Evolutionary conservation across 2,329 filamentous ascomycete genomes (phyloP), one percentile per base, ranked within the genome.

Genomic region (Phaeophleospora eucalypticola): DNA sequence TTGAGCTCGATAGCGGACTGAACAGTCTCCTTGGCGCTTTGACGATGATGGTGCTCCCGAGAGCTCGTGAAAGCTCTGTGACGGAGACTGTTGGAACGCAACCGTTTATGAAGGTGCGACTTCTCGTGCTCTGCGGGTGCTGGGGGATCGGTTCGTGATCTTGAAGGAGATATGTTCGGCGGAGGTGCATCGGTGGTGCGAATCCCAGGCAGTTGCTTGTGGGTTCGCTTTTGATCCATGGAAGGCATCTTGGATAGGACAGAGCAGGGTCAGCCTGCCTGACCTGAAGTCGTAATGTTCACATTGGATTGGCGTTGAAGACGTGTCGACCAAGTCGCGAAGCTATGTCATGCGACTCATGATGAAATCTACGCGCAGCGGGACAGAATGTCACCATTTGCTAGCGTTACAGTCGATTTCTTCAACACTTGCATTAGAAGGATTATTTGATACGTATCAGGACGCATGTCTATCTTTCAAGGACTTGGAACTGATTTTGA

Each of bases 1-100:
- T 70, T 66, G 33, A 71, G 61, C 49, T 72, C 69, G 4, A 71
- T 64, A 8, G 71, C 70, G 15, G 70, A 72, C 49, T 73, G 69
- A 21, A 72, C 67, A 1, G 65, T 66, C 49, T 72, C 69, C 53
- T 69, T 72, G 48, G 56, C 61, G 50, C 56, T 51, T 29, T 58
- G 52, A n/a, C 50, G 48, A 34, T 58, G 53, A 19, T 53, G 46
- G 40, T 58, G 56, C 27, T 54, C 46, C 32, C 51, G 42, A 27
- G 46, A 54, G 27, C 46, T 46, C 10, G 48, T 56, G 29, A 54
- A 53, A 17, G 51, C 56, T 39, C 55, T 39, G 33, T 52, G 52
- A 17, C 56, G 52, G 6, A 58, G 42, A 39, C 52, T 54, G 18
- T 49, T 48, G 18, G 56, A 56, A 15, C 55, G 56, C 3, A 54